These are phyloP conservation scores for Vitis riparia DNA, from an alignment of 164 flowering plant species.

Conservation along the genomic window DNA sequence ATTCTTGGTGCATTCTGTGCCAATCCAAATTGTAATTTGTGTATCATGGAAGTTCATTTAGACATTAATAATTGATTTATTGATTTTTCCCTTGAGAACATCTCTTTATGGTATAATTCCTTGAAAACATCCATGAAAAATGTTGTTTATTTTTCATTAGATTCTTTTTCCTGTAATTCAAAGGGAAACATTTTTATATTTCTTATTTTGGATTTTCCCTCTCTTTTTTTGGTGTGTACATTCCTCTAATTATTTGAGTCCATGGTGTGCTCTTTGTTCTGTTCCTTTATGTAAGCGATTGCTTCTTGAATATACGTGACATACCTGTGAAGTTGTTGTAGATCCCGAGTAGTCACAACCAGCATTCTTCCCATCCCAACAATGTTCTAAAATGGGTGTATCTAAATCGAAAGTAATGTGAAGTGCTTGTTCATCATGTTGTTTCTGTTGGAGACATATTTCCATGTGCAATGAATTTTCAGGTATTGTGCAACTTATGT, in stretches of 20 bases:
- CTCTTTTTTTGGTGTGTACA: conserved; percentile 7
- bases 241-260: conserved; percentile 18
- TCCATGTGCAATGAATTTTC: conserved; percentile 24
- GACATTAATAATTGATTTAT: conserved; percentile 59
- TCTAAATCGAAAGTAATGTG: conserved; percentile 30
- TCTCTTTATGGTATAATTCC: conserved; percentile 8
- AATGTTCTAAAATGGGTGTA: conserved; percentile 27
- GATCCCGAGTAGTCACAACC: conserved; percentile 24
- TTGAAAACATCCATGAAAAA: conserved; percentile 4
- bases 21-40: conserved; percentile 53
- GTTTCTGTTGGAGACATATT: conserved; percentile 29
- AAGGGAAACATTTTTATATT: background rate
- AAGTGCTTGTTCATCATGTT: conserved; percentile 34
- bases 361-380: conserved; percentile 24
- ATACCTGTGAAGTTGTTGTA: conserved; percentile 22
- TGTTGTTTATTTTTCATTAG: background rate
- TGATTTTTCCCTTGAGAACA: conserved; percentile 46
- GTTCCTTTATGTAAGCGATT: background rate
- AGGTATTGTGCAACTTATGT: conserved; percentile 25
- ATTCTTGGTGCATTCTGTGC: conserved; percentile 49
- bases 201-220: background rate
- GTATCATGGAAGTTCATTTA: conserved; percentile 60
- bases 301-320: conserved; percentile 17
- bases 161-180: background rate
- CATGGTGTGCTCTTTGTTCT: conserved; percentile 7